Base-by-base conservation (phyloP, 768 basidiomycete species). In the Exidia glandulosa region DNA sequence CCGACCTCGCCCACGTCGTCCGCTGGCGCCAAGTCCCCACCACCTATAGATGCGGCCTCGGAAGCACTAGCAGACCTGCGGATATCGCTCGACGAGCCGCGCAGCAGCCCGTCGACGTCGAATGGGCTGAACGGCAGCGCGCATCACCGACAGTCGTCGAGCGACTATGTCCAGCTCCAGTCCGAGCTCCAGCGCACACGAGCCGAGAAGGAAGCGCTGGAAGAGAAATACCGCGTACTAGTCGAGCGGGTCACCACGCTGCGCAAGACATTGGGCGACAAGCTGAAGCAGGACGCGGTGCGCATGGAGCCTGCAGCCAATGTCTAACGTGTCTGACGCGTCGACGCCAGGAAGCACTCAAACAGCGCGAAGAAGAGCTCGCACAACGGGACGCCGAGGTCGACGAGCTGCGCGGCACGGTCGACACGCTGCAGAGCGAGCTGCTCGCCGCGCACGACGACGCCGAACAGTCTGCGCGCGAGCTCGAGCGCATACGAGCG, bases 201-300 rank as follows among this genome's bases (percentile, higher is more conserved):
- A 60, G 84, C 87, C 65, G 95, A 98, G 76, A 94, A 91, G 74
- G 93, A 97, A 57, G 75, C 80, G n/a, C 77, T 94, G 32, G 88
- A 86, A 4, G 72, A 83, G 14, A 92, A 98, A 70, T 94, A 98
- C 72, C 83, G 83, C 61, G 87, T 82, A 63, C 78, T 99, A 36
- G 79, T 99, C 19, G 83, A 85, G 37, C 97, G 92, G 73, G 76
- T 98, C 52, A 94, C 92, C 2, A 82, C 87, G 33, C 97, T 99
- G 94, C 83, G 94, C 27, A 90, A 86, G 36, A 89, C 90, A 25
- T 77, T 98, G 57, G 93, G 94, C 32, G 94, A 91, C 69, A 97
- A 97, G 72, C 78, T 98, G 59, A 85, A 89, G 71, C 91, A 95
- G 71, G 96, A 98, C 73, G 96, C 96, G 67, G 96, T 98, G 76